A percentile compares a stretch with the other conserved stretches of the same genome.
Conservation (phyloP, 495 filamentous ascomycete species). For the Daldinia concentrica region DNA sequence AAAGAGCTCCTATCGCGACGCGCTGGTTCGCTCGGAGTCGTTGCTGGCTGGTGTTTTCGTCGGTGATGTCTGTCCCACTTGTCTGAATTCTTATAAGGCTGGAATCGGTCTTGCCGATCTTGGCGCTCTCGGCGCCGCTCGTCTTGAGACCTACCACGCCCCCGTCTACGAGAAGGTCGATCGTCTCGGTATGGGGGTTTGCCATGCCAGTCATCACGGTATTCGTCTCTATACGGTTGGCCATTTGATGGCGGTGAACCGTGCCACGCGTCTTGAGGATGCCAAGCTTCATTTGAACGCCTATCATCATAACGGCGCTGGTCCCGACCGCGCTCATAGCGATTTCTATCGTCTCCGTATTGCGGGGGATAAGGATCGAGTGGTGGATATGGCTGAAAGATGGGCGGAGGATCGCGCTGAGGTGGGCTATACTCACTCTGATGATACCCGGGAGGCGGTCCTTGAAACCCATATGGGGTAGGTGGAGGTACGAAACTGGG, state of each 20-base stretch:
- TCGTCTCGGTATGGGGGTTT: slow-evolving; percentile 33
- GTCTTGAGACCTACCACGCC: slow-evolving; percentile 21
- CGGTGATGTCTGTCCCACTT: slow-evolving; percentile 33
- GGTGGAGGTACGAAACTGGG: slow-evolving; percentile 31
- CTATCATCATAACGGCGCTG: slow-evolving; percentile 35
- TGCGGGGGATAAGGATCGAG: slow-evolving; percentile 26
- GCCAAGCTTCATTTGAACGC: slow-evolving; percentile 29
- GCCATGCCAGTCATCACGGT: slow-evolving; percentile 25
- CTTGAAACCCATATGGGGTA: slow-evolving; percentile 41
- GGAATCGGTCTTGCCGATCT: slow-evolving; percentile 22
- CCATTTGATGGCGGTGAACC: slow-evolving; percentile 16
- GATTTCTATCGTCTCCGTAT: slow-evolving; percentile 35
- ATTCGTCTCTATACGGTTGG: slow-evolving; percentile 23
- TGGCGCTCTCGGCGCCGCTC: slow-evolving; percentile 38
- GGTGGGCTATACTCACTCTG: slow-evolving; percentile 42
- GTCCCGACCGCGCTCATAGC: slow-evolving; percentile 28
- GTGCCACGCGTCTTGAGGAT: slow-evolving; percentile 30
- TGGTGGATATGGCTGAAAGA: slow-evolving; percentile 25
- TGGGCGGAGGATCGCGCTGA: slow-evolving; percentile 29
- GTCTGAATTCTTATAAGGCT: slow-evolving; percentile 39
- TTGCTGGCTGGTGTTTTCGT: slow-evolving; percentile 18
- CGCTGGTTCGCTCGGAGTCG: slow-evolving; percentile 13
- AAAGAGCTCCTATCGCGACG: slow-evolving; percentile 14
- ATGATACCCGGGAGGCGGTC: slow-evolving; percentile 46
- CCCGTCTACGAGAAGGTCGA: slow-evolving; percentile 28